Percentiles rank a stretch among this genome's conserved stretches.
phyloP scores from a whole-genome alignment of 371 early-diverging fungal species.

The Chytridium lagenaria region DNA sequence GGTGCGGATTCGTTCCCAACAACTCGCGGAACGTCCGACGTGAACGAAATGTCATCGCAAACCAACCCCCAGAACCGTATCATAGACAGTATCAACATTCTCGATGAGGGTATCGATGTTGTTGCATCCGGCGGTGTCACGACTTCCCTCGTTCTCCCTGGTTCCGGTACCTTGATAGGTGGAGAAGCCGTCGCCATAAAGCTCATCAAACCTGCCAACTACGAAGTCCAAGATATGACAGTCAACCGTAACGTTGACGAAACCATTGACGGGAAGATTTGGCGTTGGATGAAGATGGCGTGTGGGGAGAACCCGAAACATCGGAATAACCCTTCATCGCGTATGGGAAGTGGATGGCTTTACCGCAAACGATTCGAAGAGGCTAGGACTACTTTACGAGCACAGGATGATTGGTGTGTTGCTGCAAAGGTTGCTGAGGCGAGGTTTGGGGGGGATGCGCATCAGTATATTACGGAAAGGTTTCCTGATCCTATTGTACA shows the following conservation, averaged over 20 bases:
- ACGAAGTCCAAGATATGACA: constrained; percentile 72
- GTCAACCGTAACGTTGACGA: constrained; percentile 58
- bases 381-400: constrained; percentile 58
- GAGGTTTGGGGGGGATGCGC: constrained; percentile 31
- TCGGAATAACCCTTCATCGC: constrained; percentile 56
- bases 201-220: constrained; percentile 31
- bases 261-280: constrained; percentile 55
- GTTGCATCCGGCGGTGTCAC: constrained; percentile 82
- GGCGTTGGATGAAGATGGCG: constrained; percentile 88
- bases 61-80: constrained; percentile 57
- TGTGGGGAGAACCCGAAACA: constrained; percentile 82
- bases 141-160: constrained; percentile 76
- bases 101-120: constrained; percentile 69
- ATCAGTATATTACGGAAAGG: constrained; percentile 33
- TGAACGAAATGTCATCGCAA: constrained; percentile 75
- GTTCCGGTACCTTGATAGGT: constrained; percentile 80
- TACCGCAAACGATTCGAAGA: constrained; percentile 67
- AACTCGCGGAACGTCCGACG: constrained; percentile 62
- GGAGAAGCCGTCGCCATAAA: constrained; percentile 80
- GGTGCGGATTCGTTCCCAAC: constrained; percentile 68
- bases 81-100: constrained; percentile 44
- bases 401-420: constrained; percentile 83
- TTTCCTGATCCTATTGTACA: constrained; percentile 71
- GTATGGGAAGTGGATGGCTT: constrained; percentile 76
- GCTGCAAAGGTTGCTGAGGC: constrained; percentile 50